These are phyloP conservation scores for Pythium grandisporangium DNA, from an alignment of 352 stramenopile genomes.

Conservation along the genomic window DNA sequence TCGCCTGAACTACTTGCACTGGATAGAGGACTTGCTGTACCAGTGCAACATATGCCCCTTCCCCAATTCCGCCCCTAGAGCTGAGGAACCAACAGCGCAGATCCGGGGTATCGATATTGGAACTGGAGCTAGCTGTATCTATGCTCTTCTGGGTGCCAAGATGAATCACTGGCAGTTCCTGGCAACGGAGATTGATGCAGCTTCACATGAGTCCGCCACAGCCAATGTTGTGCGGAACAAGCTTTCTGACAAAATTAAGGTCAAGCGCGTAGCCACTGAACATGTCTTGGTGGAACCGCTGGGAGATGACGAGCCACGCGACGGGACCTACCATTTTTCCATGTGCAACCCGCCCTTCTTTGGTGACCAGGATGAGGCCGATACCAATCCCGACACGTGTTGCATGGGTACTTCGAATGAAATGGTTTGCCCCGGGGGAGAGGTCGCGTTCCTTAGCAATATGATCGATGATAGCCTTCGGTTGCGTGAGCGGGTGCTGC, in stretches of 20 bases:
- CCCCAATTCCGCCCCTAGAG: conserved; percentile 7
- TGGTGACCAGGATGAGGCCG: conserved; percentile 60
- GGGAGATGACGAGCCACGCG: conserved; percentile 7
- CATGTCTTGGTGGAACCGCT: conserved; percentile 43
- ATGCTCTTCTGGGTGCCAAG: conserved; percentile 86
- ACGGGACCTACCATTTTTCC: conserved; percentile 77
- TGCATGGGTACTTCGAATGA: conserved; percentile 72
- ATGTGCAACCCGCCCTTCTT: conserved; percentile 98
- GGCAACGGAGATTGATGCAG: conserved; percentile 90
- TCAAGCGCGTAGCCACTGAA: conserved; percentile 33
- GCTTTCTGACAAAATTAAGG: conserved; percentile 46
- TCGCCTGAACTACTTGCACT: conserved; percentile 94
- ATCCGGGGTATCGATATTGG: conserved; percentile 92
- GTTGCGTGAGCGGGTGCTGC: conserved; percentile 68
- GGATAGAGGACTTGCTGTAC: conserved; percentile 90
- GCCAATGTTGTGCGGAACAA: conserved; percentile 88
- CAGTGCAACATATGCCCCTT: conserved; percentile 23
- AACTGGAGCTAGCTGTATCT: conserved; percentile 94
- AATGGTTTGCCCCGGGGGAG: conserved; percentile 87
- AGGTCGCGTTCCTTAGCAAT: conserved; percentile 89
- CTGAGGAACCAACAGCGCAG: too few relatives aligned
- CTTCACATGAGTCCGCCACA: conserved; percentile 71
- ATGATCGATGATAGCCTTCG: conserved; percentile 91
- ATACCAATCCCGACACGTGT: conserved; percentile 61
- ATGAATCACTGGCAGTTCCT: conserved; percentile 90